Conservation (phyloP, 1,284 basidiomycete genomes). For the Boletellus deceptivus region DNA sequence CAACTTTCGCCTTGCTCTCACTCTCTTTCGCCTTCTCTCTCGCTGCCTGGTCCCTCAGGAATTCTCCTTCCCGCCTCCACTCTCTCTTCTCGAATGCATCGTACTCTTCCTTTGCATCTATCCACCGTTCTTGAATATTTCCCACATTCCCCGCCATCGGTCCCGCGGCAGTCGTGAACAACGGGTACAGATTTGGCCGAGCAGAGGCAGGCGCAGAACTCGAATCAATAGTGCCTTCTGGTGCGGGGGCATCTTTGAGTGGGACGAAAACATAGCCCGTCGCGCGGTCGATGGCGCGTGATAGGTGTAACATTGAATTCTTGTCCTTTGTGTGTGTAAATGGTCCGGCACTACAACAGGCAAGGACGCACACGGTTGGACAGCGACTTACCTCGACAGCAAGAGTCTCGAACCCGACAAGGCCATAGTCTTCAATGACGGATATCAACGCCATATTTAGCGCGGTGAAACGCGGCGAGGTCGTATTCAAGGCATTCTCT, state of each 20-base stretch:
- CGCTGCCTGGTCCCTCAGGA: conserved; percentile 26
- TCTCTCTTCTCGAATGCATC: conserved; percentile 73
- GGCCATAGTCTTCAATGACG: conserved; percentile 90
- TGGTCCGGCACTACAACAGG: background rate
- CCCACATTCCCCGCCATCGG: conserved; percentile 56
- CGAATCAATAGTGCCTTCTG: conserved; percentile 50
- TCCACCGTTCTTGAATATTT: conserved; percentile 88
- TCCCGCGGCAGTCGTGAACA: conserved; percentile 68
- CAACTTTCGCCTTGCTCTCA: conserved; percentile 3
- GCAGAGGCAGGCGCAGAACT: conserved; percentile 38
- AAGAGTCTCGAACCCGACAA: conserved; percentile 96
- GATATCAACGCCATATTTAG: conserved; percentile 91
- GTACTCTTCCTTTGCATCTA: conserved; percentile 74
- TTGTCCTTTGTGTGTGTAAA: conserved; percentile 65
- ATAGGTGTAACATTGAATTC: conserved; percentile 86
- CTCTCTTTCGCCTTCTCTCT: conserved; percentile 12
- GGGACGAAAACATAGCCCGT: conserved; percentile 87
- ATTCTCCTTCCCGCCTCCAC: conserved; percentile 64
- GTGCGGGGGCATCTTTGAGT: conserved; percentile 45
- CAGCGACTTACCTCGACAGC: conserved; percentile 76
- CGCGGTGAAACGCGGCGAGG: conserved; percentile 65
- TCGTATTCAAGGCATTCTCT: conserved; percentile 67
- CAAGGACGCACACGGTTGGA: background rate
- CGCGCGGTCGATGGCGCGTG: conserved; percentile 80
- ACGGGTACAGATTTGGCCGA: conserved; percentile 61